Base-by-base conservation (phyloP, 352 stramenopile genomes). In the Phytophthora fragariae region DNA sequence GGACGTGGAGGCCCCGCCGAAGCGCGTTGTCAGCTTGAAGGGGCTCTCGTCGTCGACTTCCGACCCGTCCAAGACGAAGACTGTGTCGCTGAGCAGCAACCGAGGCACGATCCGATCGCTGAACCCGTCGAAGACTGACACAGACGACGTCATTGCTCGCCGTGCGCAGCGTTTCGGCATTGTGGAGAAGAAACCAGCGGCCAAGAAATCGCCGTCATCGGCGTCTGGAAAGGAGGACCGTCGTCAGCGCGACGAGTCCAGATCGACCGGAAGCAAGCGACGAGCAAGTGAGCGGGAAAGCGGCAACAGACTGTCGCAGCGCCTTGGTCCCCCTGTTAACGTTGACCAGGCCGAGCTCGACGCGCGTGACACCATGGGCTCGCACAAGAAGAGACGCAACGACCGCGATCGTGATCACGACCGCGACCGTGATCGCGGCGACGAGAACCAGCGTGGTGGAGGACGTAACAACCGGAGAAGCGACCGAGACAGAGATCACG, bases 131-230 rank as follows among this genome's bases (percentile, higher is more conserved):
- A 69, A 73, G 27, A 80, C 75, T 1, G 75, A 93, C 46, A 70
- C 83, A 56, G 71, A 79, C 31, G 85, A 93, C 27, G 73, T 88
- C 19, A 82, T 96, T 24, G 85, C 85, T 17, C 83, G 84, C 47
- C 86, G 89, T n/a, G 93, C 89, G 65, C 84, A 93, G 70, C 82
- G 89, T 21, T 96, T 96, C 68, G 89, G 89, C 2, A 68, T 80
- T 2, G 77, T 91, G 35, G 82, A 84, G 41, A 77, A 85, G 69
- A 85, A 67, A 58, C 41, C 74, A 59, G 33, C 49, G 41, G 10
- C 69, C 29, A 76, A 76, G 49, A 86, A 83, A 62, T 73, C 67
- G 3, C 54, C 67, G 46, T 55, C 53, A 10, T 47, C 57, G 33
- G 55, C 52, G 24, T 27, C 24, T 3, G 24, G 24, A 41, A 73